Evolutionary conservation across 805 yeast genomes (phyloP), one percentile per base, ranked within the genome.

Genomic region (Kuraishia hungarica): DNA sequence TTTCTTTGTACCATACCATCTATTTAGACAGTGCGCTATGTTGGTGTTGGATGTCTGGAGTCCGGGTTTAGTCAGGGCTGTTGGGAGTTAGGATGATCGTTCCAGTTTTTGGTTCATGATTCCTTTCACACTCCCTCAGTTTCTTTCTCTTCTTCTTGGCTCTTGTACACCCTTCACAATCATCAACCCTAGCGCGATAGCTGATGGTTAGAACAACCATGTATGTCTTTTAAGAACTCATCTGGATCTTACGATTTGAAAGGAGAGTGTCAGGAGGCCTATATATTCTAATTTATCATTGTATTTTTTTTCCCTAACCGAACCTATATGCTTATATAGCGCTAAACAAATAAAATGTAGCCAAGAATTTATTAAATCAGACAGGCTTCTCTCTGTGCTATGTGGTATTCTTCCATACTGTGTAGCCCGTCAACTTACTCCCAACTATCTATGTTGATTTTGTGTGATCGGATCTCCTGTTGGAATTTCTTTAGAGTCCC

Each of bases 241-340:
- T 75, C 78, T 75, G 80, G 79, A 75, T 59, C 61, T 26, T 43
- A 49, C 24, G 19, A 63, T 59, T 58, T 75, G 80, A 76, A 72
- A 75, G 79, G 74, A 77, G 74, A 78, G 80, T 76, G 80, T 76
- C 80, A 76, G 80, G 60, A 63, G 78, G 65, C 69, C 62, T 78
- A 67, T 50, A 76, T 66, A 76, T 70, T 19, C 53, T 39, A 23
- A 20, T 22, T 22, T n/a, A 20, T 24, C 23, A 28, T 11, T 15
- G 21, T 17, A 4, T 35, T 17, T 51, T n/a, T 23, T 28, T 39
- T 29, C 52, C 26, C 26, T 28, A 19, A 17, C 52, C 52, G 20
- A 29, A 17, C 17, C 13, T 22, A 51, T 13, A 15, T n/a, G n/a
- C n/a, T n/a, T n/a, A n/a, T n/a, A n/a, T n/a, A n/a, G 23, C n/a